Conservation (phyloP, 768 basidiomycete species). For the Cyathus striatus region DNA sequence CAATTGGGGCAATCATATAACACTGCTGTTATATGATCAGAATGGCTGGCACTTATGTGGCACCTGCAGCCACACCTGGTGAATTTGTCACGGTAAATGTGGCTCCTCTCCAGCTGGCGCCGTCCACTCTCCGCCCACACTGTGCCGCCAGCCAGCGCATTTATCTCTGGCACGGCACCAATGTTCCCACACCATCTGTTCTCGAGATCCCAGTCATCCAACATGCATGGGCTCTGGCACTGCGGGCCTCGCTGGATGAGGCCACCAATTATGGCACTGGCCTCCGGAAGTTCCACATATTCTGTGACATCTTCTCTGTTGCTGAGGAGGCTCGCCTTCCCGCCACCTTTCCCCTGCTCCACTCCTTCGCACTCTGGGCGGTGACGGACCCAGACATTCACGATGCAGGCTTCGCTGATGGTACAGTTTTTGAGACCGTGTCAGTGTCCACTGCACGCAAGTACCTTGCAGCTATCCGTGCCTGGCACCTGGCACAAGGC, state of each 20-base stretch:
- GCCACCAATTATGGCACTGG: slow-evolving; percentile 9
- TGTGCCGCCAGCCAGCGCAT: not conserved
- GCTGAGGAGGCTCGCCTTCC: slow-evolving; percentile 17
- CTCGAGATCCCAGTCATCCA: not conserved
- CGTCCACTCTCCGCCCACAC: not conserved
- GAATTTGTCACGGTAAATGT: too few relatives aligned
- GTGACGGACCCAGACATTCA: slow-evolving; percentile 17
- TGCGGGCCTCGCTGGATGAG: slow-evolving; percentile 14
- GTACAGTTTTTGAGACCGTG: slow-evolving; percentile 22
- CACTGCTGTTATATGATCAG: too few relatives aligned
- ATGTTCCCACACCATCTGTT: not conserved
- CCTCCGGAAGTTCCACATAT: slow-evolving; percentile 19
- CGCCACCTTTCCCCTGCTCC: slow-evolving; percentile 18
- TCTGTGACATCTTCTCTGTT: slow-evolving; percentile 25
- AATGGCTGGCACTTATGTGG: too few relatives aligned
- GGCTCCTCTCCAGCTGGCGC: slow-evolving; percentile 25
- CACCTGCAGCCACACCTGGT: too few relatives aligned
- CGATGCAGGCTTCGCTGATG: slow-evolving; percentile 4
- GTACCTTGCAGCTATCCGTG: slow-evolving; percentile 28
- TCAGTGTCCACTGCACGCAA: slow-evolving; percentile 16
- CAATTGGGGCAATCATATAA: too few relatives aligned
- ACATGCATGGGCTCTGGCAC: not conserved
- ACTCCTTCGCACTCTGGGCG: slow-evolving; percentile 31
- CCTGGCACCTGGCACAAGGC: slow-evolving; percentile 33
- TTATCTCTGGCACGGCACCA: not conserved